These are phyloP conservation scores for Ajuga reptans DNA, from an alignment of 305 asterid species.

Conservation along the genomic window DNA sequence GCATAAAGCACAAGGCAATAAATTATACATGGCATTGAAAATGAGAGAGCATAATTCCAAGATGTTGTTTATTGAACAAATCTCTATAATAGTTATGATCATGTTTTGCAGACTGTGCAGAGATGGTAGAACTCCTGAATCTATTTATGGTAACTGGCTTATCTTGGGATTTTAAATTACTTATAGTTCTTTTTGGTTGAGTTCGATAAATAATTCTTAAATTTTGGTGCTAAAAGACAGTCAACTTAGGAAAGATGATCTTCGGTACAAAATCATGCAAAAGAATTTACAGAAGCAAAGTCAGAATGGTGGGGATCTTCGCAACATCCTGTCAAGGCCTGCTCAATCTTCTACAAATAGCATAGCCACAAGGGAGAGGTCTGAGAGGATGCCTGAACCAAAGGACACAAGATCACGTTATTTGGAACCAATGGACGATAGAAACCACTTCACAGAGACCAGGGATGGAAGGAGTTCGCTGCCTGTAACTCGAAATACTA, in stretches of 20 bases:
- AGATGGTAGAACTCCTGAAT: conserved; percentile 37
- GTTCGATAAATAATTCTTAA: not conserved
- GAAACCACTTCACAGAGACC: conserved; percentile 24
- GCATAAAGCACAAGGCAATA: not conserved
- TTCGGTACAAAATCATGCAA: conserved; percentile 67
- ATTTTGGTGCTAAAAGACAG: conserved; percentile 36
- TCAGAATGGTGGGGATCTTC: conserved; percentile 58
- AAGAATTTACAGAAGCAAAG: conserved; percentile 39
- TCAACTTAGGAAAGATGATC: conserved; percentile 58
- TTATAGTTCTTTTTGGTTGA: conserved; percentile 14
- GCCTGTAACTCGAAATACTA: conserved; percentile 26
- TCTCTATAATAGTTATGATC: conserved; percentile 5
- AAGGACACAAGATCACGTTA: conserved; percentile 27
- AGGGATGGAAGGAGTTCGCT: conserved; percentile 35
- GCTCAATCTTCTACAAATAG: conserved; percentile 55
- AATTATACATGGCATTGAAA: not conserved
- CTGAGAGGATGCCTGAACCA: conserved; percentile 28
- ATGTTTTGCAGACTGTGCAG: conserved; percentile 50
- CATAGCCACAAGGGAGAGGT: conserved; percentile 23
- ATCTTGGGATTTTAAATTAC: conserved; percentile 4
- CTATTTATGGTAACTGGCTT: conserved; percentile 45
- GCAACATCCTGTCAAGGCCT: conserved; percentile 74
- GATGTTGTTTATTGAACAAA: conserved; percentile 1
- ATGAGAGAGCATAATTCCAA: not conserved
- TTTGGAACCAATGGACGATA: conserved; percentile 29